Evolutionary conservation across 352 stramenopile species (phyloP).

Genomic region (Phytophthora kernoviae): DNA sequence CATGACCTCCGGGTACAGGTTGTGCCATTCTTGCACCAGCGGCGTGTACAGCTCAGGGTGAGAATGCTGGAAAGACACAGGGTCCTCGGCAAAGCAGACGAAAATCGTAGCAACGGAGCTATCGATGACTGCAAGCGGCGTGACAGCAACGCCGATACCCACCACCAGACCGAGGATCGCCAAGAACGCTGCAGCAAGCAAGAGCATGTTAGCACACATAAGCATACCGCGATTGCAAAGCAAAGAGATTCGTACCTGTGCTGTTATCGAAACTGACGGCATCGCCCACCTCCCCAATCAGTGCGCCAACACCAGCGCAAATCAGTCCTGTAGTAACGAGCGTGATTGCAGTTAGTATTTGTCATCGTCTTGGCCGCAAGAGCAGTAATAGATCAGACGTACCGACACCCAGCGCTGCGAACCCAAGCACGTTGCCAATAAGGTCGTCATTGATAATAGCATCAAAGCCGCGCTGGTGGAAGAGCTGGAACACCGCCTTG

Average conservation of each 20-base stretch:
- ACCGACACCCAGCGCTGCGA: constrained; percentile 90
- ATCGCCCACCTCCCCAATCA: constrained; percentile 57
- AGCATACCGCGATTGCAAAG: neutral
- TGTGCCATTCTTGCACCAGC: constrained; percentile 88
- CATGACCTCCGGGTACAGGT: constrained; percentile 89
- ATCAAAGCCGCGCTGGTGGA: constrained; percentile 93
- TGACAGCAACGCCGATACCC: constrained; percentile 87
- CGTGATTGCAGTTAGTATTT: constrained; percentile 1
- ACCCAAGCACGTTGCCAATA: constrained; percentile 91
- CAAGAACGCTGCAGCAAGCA: constrained; percentile 46
- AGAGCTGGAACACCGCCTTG: constrained; percentile 93
- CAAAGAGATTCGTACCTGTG: constrained; percentile 41
- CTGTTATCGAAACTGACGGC: constrained; percentile 67
- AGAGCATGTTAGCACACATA: neutral
- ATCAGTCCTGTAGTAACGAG: constrained; percentile 55
- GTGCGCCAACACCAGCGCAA: constrained; percentile 60
- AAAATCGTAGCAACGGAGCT: constrained; percentile 96
- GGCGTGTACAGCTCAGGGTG: constrained; percentile 85
- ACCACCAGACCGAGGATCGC: constrained; percentile 89
- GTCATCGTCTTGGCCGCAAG: neutral
- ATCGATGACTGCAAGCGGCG: constrained; percentile 92
- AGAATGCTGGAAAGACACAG: constrained; percentile 74
- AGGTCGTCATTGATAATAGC: constrained; percentile 97
- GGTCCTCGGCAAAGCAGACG: constrained; percentile 96
- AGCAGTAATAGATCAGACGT: constrained; percentile 14